Evolutionary conservation across 352 stramenopile species (phyloP).

Genomic region (Phytophthora megakarya): DNA sequence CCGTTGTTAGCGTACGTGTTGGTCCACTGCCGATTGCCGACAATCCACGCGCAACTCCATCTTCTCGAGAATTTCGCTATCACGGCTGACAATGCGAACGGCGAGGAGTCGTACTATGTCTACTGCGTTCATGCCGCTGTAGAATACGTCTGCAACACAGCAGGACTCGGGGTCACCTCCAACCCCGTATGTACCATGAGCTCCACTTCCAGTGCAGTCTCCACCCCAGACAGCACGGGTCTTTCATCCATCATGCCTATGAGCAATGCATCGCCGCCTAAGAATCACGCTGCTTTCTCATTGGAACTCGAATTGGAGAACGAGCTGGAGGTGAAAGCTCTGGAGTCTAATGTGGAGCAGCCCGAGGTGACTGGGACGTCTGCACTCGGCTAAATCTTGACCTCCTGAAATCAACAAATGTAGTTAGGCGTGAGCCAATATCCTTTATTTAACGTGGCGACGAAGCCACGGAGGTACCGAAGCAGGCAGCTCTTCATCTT

Average conservation of each 20-base stretch:
- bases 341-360: not conserved
- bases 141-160: slow-evolving; percentile 85
- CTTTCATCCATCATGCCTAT: slow-evolving; percentile 31
- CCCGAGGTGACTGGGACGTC: slow-evolving; percentile 11
- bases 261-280: slow-evolving; percentile 13
- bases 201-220: slow-evolving; percentile 26
- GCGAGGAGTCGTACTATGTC: slow-evolving; percentile 90
- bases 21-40: slow-evolving; percentile 70
- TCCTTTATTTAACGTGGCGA: slow-evolving; percentile 44
- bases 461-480: slow-evolving; percentile 5
- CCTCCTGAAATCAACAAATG: slow-evolving; percentile 9
- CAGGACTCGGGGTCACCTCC: slow-evolving; percentile 28
- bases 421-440: slow-evolving; percentile 29
- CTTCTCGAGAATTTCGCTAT: slow-evolving; percentile 87
- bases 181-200: slow-evolving; percentile 15
- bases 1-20: slow-evolving; percentile 83
- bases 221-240: slow-evolving; percentile 24
- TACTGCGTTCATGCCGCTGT: slow-evolving; percentile 87
- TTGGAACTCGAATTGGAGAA: slow-evolving; percentile 22
- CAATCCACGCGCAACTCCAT: slow-evolving; percentile 81
- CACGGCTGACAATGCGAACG: slow-evolving; percentile 75
- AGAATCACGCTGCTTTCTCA: slow-evolving; percentile 20
- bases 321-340: slow-evolving; percentile 23
- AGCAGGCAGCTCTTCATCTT: slow-evolving; percentile 17
- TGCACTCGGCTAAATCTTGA: not conserved